Evolutionary conservation across 805 yeast species (phyloP).

Genomic region (Kuraishia borneana): DNA sequence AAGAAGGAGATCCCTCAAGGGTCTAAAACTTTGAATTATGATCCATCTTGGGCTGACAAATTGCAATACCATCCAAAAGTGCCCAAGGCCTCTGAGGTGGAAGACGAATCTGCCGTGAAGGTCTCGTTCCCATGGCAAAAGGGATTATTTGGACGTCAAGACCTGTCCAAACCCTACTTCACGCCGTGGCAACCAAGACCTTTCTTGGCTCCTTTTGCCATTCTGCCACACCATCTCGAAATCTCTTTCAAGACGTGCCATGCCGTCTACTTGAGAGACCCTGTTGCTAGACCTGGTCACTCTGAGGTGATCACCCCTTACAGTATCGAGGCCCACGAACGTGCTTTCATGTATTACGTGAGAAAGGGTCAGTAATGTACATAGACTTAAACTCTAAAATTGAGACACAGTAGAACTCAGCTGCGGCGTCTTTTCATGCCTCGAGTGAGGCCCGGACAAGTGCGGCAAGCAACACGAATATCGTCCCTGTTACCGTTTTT

Average conservation of each 20-base stretch:
- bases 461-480: background rate
- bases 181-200: conserved; percentile 97
- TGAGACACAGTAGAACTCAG: background rate
- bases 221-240: conserved; percentile 87
- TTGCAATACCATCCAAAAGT: conserved; percentile 30
- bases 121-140: conserved; percentile 75
- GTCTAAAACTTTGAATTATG: conserved; percentile 2
- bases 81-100: conserved; percentile 20
- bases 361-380: conserved; percentile 43
- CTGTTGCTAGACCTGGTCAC: conserved; percentile 94
- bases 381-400: background rate
- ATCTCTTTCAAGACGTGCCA: conserved; percentile 86
- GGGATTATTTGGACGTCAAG: conserved; percentile 68
- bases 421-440: conserved; percentile 1
- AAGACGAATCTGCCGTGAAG: conserved; percentile 18
- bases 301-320: conserved; percentile 93
- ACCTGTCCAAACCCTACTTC: conserved; percentile 72
- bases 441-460: background rate
- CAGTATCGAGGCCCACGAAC: conserved; percentile 70
- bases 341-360: conserved; percentile 90
- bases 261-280: conserved; percentile 94
- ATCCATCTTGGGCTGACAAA: conserved; percentile 35
- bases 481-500: conserved; percentile 1
- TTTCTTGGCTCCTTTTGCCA: conserved; percentile 84
- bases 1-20: background rate